Evolutionary conservation across 2,329 filamentous ascomycete species (phyloP).

Genomic region (Aspergillus fumigatiaffinis): DNA sequence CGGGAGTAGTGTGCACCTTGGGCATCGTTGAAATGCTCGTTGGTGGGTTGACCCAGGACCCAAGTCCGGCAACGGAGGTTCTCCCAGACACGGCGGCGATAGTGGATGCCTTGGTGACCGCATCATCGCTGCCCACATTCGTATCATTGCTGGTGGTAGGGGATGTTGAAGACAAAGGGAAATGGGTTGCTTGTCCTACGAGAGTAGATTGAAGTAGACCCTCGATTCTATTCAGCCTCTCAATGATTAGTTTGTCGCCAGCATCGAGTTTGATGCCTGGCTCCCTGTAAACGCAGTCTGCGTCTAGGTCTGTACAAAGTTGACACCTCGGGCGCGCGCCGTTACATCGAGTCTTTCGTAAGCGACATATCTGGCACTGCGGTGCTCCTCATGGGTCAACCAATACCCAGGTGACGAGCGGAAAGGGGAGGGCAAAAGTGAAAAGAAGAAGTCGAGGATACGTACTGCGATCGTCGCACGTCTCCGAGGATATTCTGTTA

Average conservation of each 20-base stretch:
- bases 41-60: constrained; percentile 62
- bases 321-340: constrained; percentile 79
- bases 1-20: constrained; percentile 76
- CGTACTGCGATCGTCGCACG: constrained; percentile 34
- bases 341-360: constrained; percentile 74
- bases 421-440: constrained; percentile 2
- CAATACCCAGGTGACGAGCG: constrained; percentile 4
- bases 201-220: constrained; percentile 70
- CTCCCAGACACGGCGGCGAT: constrained; percentile 10
- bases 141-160: constrained; percentile 63
- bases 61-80: constrained; percentile 63
- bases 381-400: constrained; percentile 3
- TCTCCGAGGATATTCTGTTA: constrained; percentile 29
- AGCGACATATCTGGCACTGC: constrained; percentile 77
- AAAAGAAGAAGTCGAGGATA: constrained; percentile 1
- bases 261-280: constrained; percentile 84
- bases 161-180: constrained; percentile 54
- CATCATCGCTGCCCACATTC: constrained; percentile 56
- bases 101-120: constrained; percentile 35
- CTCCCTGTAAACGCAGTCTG: constrained; percentile 79
- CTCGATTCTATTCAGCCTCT: constrained; percentile 73
- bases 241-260: constrained; percentile 79
- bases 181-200: constrained; percentile 29
- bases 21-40: constrained; percentile 81
- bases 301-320: constrained; percentile 75